Conservation (phyloP, 768 basidiomycete species). For the Suillus clintonianus region DNA sequence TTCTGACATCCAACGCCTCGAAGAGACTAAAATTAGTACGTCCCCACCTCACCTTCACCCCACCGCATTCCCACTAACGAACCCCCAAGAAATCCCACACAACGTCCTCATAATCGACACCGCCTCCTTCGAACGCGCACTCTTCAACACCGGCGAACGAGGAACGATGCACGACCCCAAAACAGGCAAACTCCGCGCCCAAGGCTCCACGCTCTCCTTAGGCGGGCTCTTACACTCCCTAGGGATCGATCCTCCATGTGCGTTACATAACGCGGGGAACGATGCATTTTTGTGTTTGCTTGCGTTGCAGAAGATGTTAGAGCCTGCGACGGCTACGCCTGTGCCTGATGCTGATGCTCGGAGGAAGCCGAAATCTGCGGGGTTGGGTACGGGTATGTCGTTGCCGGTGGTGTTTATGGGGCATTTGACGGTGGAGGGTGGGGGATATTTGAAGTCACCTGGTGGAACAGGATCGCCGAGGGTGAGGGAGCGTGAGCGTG, state of each 20-base stretch:
- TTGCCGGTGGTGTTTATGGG: background rate
- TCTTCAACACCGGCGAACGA: slow-evolving; percentile 60
- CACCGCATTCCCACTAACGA: background rate
- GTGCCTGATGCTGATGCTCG: slow-evolving; percentile 8
- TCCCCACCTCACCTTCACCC: slow-evolving; percentile 3
- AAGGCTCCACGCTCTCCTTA: slow-evolving; percentile 61
- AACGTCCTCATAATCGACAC: slow-evolving; percentile 74
- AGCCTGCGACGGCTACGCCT: slow-evolving; percentile 49
- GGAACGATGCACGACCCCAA: slow-evolving; percentile 63
- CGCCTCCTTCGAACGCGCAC: slow-evolving; percentile 58
- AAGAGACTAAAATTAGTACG: slow-evolving; percentile 83
- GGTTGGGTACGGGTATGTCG: slow-evolving; percentile 11
- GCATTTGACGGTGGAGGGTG: background rate
- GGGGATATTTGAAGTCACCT: slow-evolving; percentile 6
- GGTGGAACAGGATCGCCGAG: slow-evolving; percentile 11
- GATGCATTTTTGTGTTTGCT: slow-evolving; percentile 73
- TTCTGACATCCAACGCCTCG: slow-evolving; percentile 60
- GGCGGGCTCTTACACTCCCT: slow-evolving; percentile 64
- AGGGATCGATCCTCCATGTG: slow-evolving; percentile 37
- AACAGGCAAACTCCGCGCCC: slow-evolving; percentile 51
- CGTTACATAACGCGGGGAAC: slow-evolving; percentile 77
- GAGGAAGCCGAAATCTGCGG: slow-evolving; percentile 13
- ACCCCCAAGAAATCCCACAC: slow-evolving; percentile 61
- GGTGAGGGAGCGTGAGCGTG: background rate
- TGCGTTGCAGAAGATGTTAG: slow-evolving; percentile 67